Evolutionary conservation across 495 filamentous ascomycete genomes (phyloP).

Genomic region (Penicillium mononematosum): DNA sequence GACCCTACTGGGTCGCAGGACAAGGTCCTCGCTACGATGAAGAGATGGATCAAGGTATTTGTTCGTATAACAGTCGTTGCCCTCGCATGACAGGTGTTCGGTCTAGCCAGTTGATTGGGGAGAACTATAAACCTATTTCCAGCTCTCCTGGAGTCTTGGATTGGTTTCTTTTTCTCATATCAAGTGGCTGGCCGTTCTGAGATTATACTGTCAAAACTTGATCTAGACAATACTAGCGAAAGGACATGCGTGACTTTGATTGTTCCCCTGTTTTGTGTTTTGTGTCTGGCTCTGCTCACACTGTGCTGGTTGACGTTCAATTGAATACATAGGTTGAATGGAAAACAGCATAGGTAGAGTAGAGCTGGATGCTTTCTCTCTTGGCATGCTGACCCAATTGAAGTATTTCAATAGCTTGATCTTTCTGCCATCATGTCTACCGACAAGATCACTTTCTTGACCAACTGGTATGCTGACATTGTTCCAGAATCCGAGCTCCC

Average conservation of each 20-base stretch:
- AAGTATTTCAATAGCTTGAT: constrained; percentile 23
- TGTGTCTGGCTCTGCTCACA: constrained; percentile 20
- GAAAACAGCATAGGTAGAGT: not conserved
- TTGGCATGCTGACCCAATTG: constrained; percentile 22
- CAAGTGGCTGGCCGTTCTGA: constrained; percentile 50
- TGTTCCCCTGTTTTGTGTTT: constrained; percentile 38
- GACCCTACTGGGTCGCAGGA: constrained; percentile 17
- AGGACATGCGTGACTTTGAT: constrained; percentile 69
- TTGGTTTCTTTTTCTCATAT: not conserved
- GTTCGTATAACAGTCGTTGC: constrained; percentile 53
- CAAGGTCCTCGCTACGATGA: constrained; percentile 34
- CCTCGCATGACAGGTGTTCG: constrained; percentile 63
- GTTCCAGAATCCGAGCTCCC: constrained; percentile 2
- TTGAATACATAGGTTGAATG: constrained; percentile 18
- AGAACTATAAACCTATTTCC: constrained; percentile 1
- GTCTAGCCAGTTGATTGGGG: constrained; percentile 14
- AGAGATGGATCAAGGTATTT: constrained; percentile 56
- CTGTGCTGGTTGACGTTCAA: not conserved
- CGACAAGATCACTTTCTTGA: constrained; percentile 73
- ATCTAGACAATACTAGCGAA: constrained; percentile 85
- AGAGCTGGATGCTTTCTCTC: constrained; percentile 1
- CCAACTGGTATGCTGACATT: constrained; percentile 59
- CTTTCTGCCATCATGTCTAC: constrained; percentile 58
- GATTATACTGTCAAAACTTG: constrained; percentile 74
- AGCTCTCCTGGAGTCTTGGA: not conserved